Evolutionary conservation across 192 early-diverging fungal genomes (phyloP).

Genomic region (Mortierella hygrophila): DNA sequence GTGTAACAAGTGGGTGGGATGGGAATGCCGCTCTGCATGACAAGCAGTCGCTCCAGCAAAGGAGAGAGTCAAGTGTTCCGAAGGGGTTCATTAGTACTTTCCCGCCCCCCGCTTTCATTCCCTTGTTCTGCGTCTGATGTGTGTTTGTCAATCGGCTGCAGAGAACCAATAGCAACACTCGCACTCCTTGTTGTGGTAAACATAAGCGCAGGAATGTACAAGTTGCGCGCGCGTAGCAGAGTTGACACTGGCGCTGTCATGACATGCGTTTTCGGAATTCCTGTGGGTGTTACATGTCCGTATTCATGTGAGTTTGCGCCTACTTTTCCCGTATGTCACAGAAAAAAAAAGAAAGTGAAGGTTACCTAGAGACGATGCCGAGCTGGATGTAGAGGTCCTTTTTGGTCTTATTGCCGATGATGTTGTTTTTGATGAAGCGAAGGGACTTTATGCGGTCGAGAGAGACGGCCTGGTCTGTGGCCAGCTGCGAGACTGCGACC

Average conservation of each 20-base stretch:
- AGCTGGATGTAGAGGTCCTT: constrained; percentile 79
- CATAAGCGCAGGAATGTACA: neutral
- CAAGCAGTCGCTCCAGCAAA: neutral
- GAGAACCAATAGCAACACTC: neutral
- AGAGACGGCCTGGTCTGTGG: constrained; percentile 49
- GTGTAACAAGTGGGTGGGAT: neutral
- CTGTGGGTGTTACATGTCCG: too few relatives aligned
- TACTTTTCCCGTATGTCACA: neutral
- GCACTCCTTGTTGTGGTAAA: neutral
- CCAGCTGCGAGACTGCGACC: constrained; percentile 64
- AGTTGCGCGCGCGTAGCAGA: neutral
- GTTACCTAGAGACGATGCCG: constrained; percentile 71
- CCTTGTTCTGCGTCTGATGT: neutral
- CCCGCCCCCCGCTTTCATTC: neutral
- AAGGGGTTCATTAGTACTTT: neutral
- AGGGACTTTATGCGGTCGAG: constrained; percentile 63
- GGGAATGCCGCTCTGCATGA: neutral
- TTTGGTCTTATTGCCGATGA: constrained; percentile 87
- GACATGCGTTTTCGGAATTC: neutral
- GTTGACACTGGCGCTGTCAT: neutral
- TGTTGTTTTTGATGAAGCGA: constrained; percentile 85
- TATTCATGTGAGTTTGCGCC: neutral
- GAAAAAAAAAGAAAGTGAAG: neutral
- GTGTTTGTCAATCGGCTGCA: neutral
- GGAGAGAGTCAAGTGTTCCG: neutral